These are phyloP conservation scores for Nidularia sp. DNA, from an alignment of 768 basidiomycete species.

Conservation along the genomic window DNA sequence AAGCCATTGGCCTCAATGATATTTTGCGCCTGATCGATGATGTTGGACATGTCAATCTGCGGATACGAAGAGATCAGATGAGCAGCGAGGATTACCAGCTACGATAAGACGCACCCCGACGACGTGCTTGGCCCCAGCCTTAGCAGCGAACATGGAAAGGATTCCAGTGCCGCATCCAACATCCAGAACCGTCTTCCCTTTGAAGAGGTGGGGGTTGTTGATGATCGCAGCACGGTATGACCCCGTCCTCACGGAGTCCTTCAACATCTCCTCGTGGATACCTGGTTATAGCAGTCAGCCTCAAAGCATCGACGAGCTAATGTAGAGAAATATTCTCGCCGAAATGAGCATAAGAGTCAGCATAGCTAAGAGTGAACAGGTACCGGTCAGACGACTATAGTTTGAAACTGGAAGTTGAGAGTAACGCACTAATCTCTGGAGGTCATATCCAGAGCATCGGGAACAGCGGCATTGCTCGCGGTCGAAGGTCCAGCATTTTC, in stretches of 20 bases:
- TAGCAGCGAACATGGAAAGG: slow-evolving; percentile 96
- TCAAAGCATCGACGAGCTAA: neutral
- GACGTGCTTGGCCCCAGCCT: slow-evolving; percentile 90
- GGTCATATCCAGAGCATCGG: slow-evolving; percentile 54
- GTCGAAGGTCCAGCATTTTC: slow-evolving; percentile 22
- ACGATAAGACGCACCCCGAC: slow-evolving; percentile 65
- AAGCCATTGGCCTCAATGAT: slow-evolving; percentile 97
- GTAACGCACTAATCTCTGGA: slow-evolving; percentile 80
- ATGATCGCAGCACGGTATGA: slow-evolving; percentile 94
- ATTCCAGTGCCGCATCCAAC: slow-evolving; percentile 99
- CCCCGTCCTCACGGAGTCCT: slow-evolving; percentile 91
- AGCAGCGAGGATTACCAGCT: slow-evolving; percentile 1
- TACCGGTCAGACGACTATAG: slow-evolving; percentile 30
- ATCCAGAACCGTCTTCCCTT: slow-evolving; percentile 94
- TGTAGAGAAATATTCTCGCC: slow-evolving; percentile 42
- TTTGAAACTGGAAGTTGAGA: slow-evolving; percentile 19
- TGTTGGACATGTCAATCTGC: slow-evolving; percentile 99
- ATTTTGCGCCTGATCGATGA: slow-evolving; percentile 97
- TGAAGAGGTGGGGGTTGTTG: slow-evolving; percentile 93
- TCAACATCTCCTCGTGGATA: slow-evolving; percentile 99
- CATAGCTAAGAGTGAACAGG: slow-evolving; percentile 62
- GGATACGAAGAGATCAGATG: slow-evolving; percentile 10
- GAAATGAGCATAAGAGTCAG: slow-evolving; percentile 94
- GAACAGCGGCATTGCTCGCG: slow-evolving; percentile 11
- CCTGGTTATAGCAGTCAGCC: slow-evolving; percentile 38